These are phyloP conservation scores for Kondoa malvinella DNA, from an alignment of 768 basidiomycete genomes.

Conservation along the genomic window DNA sequence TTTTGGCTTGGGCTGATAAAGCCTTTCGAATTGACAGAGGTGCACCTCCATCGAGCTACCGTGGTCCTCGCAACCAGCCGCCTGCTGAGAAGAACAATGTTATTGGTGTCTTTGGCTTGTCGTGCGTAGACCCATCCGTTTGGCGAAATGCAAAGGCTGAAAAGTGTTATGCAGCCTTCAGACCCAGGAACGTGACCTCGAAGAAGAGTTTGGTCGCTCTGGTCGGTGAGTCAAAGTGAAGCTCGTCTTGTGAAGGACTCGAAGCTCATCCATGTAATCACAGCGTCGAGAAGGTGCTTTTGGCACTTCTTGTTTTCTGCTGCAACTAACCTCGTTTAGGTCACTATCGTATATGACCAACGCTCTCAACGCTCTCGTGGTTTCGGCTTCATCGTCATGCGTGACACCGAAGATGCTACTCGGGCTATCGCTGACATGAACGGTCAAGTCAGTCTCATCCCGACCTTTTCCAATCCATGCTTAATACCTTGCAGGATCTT, in stretches of 20 bases:
- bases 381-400: constrained; percentile 95
- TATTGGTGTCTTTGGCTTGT: background rate
- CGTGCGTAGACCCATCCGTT: background rate
- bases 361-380: constrained; percentile 80
- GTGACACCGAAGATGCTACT: constrained; percentile 65
- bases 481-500: constrained; percentile 45
- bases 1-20: background rate
- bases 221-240: constrained; percentile 37
- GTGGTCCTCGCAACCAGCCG: background rate
- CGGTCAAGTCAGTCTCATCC: constrained; percentile 51
- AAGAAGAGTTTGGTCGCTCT: constrained; percentile 77
- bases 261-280: background rate
- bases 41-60: background rate
- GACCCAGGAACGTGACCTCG: constrained; percentile 79
- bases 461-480: background rate
- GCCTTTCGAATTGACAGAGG: background rate
- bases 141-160: no score
- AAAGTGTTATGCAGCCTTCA: constrained; percentile 93
- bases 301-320: constrained; percentile 32
- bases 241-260: no score
- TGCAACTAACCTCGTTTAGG: constrained; percentile 3
- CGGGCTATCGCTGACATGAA: constrained; percentile 79
- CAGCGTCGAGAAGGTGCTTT: constrained; percentile 64
- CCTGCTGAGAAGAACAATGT: background rate
- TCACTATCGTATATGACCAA: constrained; percentile 21